phyloP scores from a whole-genome alignment of 2,329 filamentous ascomycete genomes.

The Pseudocercospora crystallina region DNA sequence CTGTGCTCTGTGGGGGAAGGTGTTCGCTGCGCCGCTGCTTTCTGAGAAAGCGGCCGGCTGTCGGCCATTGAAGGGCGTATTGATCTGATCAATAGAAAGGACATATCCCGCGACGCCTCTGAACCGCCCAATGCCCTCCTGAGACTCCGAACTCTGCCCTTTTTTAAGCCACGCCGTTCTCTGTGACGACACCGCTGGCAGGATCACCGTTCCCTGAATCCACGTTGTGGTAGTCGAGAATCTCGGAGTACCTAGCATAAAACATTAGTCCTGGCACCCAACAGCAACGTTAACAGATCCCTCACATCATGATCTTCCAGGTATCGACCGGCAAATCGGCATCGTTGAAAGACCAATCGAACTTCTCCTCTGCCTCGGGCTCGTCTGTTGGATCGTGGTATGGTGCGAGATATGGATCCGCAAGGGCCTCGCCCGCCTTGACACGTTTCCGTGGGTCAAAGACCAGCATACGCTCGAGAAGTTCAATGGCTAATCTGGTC shows the following conservation, averaged over 20 bases:
- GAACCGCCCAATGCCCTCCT: constrained; percentile 4
- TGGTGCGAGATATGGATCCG: constrained; percentile 89
- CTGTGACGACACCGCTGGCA: constrained; percentile 15
- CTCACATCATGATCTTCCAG: constrained; percentile 99
- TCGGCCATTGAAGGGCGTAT: neutral
- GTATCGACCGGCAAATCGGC: constrained; percentile 95
- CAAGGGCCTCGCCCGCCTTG: constrained; percentile 79
- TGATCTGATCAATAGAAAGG: neutral
- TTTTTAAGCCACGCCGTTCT: constrained; percentile 18
- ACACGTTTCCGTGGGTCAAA: constrained; percentile 98
- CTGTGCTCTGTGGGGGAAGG: too few relatives aligned
- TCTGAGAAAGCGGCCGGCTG: neutral
- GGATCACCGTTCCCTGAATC: constrained; percentile 50
- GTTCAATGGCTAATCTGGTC: constrained; percentile 64
- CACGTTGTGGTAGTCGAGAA: constrained; percentile 97
- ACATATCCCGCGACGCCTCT: constrained; percentile 4
- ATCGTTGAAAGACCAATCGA: constrained; percentile 99
- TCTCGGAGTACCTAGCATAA: constrained; percentile 89
- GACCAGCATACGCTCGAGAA: constrained; percentile 94
- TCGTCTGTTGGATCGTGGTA: constrained; percentile 98
- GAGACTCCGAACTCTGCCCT: neutral
- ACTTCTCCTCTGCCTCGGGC: constrained; percentile 93
- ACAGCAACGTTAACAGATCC: neutral
- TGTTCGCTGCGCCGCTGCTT: too few relatives aligned
- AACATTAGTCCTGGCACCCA: neutral